A percentile compares a stretch with the other conserved stretches of the same genome.
These are phyloP conservation scores for Xylariaceae sp. DNA, from an alignment of 2,329 filamentous ascomycete genomes.

Conservation along the genomic window DNA sequence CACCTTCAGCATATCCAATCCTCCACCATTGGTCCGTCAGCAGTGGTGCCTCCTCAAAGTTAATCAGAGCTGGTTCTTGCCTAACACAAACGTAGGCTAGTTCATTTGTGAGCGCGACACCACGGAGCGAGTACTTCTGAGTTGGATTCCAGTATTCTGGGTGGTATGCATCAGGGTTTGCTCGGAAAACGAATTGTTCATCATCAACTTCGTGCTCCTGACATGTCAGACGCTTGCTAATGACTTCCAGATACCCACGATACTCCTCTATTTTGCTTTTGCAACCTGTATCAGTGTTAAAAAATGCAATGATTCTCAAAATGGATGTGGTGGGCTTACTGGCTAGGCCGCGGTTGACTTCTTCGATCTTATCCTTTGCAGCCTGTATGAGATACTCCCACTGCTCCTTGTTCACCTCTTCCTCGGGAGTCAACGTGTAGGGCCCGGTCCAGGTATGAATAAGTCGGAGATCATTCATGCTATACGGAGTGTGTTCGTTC, in stretches of 20 bases:
- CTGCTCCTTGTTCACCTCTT: slow-evolving; percentile 34
- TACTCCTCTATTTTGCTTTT: slow-evolving; percentile 22
- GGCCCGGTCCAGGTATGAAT: slow-evolving; percentile 46
- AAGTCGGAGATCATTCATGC: slow-evolving; percentile 35
- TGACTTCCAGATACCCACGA: slow-evolving; percentile 22
- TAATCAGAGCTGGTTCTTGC: slow-evolving; percentile 45
- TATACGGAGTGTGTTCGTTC: slow-evolving; percentile 23
- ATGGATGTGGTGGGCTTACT: slow-evolving; percentile 35
- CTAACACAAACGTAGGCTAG: slow-evolving; percentile 55
- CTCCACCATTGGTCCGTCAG: slow-evolving; percentile 59
- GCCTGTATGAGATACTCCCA: slow-evolving; percentile 40
- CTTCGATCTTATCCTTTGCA: slow-evolving; percentile 39
- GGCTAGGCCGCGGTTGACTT: slow-evolving; percentile 38
- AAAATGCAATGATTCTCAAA: neutral
- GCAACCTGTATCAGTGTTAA: slow-evolving; percentile 28
- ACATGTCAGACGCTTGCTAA: slow-evolving; percentile 37
- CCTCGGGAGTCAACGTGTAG: slow-evolving; percentile 39
- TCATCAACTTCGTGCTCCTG: slow-evolving; percentile 36
- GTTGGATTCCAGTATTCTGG: slow-evolving; percentile 44
- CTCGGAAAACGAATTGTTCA: slow-evolving; percentile 33
- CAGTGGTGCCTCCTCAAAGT: slow-evolving; percentile 40
- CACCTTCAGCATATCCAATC: slow-evolving; percentile 46
- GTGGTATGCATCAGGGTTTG: slow-evolving; percentile 27
- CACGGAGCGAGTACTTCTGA: slow-evolving; percentile 53
- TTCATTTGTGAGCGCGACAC: slow-evolving; percentile 51